These are phyloP conservation scores for Trichoderma virens DNA, from an alignment of 495 filamentous ascomycete species.

Conservation along the genomic window DNA sequence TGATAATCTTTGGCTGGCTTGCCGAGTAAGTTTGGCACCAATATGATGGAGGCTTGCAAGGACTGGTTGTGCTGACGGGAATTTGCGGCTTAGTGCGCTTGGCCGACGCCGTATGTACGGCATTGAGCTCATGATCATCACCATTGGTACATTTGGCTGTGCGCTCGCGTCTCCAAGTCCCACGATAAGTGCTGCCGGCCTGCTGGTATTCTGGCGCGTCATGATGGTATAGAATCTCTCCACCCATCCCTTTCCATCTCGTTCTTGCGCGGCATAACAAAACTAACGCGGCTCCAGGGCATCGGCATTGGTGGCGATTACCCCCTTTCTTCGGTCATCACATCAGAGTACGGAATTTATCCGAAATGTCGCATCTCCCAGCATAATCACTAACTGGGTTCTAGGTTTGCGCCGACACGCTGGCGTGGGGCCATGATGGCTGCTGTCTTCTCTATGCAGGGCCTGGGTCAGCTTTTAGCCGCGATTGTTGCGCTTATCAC, in stretches of 20 bases:
- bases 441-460: constrained; percentile 82
- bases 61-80: constrained; percentile 43
- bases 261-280: background rate
- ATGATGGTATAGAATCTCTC: constrained; percentile 48
- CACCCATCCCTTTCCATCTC: background rate
- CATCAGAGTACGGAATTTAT: constrained; percentile 51
- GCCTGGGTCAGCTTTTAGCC: constrained; percentile 64
- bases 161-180: constrained; percentile 47
- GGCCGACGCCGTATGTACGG: constrained; percentile 75
- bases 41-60: background rate
- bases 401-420: constrained; percentile 70
- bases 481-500: constrained; percentile 67
- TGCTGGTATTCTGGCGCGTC: constrained; percentile 73
- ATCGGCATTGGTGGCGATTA: constrained; percentile 69
- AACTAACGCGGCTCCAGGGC: constrained; percentile 14
- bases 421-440: constrained; percentile 88
- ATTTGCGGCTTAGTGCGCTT: constrained; percentile 29
- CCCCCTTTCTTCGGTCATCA: constrained; percentile 71
- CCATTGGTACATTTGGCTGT: constrained; percentile 58
- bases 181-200: constrained; percentile 57
- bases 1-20: constrained; percentile 63
- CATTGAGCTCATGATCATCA: constrained; percentile 65
- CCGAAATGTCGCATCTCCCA: background rate
- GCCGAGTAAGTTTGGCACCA: constrained; percentile 15
- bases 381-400: constrained; percentile 3